Percentiles rank a stretch among this genome's conserved stretches.
These are phyloP conservation scores for Debaryomyces psychrophilus DNA, from an alignment of 1,139 yeast species.

Conservation along the genomic window DNA sequence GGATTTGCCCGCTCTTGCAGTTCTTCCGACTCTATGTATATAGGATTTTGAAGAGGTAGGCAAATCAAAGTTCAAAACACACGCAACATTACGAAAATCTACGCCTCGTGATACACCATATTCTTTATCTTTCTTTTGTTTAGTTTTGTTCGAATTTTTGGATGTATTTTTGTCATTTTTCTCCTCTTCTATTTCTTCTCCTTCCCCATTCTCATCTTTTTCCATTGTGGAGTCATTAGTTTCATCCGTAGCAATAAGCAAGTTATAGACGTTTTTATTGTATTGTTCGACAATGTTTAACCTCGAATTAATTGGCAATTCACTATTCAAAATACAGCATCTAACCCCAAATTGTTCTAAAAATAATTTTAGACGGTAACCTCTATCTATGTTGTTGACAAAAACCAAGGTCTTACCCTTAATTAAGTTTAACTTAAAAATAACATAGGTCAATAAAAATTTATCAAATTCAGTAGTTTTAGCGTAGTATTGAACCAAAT, in stretches of 20 bases:
- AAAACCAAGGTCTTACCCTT: slow-evolving; percentile 90
- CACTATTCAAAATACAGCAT: slow-evolving; percentile 87
- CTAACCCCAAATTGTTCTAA: slow-evolving; percentile 93
- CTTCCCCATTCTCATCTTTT: slow-evolving; percentile 54
- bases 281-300: slow-evolving; percentile 94
- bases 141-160: slow-evolving; percentile 32
- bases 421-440: slow-evolving; percentile 83
- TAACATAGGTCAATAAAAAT: slow-evolving; percentile 85
- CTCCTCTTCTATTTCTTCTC: slow-evolving; percentile 29
- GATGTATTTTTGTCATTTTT: slow-evolving; percentile 21
- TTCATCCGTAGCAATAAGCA: slow-evolving; percentile 95
- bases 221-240: slow-evolving; percentile 56
- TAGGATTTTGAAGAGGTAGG: slow-evolving; percentile 90
- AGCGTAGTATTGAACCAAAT: slow-evolving; percentile 82
- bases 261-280: slow-evolving; percentile 83
- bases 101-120: slow-evolving; percentile 97
- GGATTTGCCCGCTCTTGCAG: slow-evolving; percentile 95
- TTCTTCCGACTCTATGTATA: slow-evolving; percentile 94
- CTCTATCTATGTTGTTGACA: slow-evolving; percentile 94
- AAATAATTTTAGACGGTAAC: slow-evolving; percentile 86
- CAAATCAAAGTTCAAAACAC: slow-evolving; percentile 93
- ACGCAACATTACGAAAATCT: slow-evolving; percentile 93
- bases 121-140: slow-evolving; percentile 61
- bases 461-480: slow-evolving; percentile 89
- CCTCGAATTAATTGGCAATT: slow-evolving; percentile 89